Percentiles rank a stretch among this genome's conserved stretches.
Evolutionary conservation across 331 rosid species (phyloP).

Genomic region (Acacia pycnantha): DNA sequence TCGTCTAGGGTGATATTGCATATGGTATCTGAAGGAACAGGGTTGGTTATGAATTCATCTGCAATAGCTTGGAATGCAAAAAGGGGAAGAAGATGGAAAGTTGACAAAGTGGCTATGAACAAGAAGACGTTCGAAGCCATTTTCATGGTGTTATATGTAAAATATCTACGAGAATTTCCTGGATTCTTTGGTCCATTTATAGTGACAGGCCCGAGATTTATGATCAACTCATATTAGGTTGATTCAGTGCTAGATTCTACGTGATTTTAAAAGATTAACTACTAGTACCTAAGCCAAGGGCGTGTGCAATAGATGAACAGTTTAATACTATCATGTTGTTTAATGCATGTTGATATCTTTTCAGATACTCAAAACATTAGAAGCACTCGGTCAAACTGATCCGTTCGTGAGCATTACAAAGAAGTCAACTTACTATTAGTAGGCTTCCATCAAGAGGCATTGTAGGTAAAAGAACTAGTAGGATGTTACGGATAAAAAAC

Average conservation of each 20-base stretch:
- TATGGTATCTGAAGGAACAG: conserved; percentile 24
- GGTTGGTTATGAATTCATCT: conserved; percentile 13
- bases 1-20: conserved; percentile 38
- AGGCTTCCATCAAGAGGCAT: not conserved
- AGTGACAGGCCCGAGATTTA: not conserved
- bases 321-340: too few relatives aligned
- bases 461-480: not conserved
- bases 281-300: too few relatives aligned
- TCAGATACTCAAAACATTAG: too few relatives aligned
- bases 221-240: too few relatives aligned
- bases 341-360: too few relatives aligned
- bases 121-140: conserved; percentile 23
- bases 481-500: not conserved
- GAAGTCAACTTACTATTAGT: not conserved
- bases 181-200: not conserved
- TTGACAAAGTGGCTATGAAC: not conserved
- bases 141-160: not conserved
- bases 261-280: too few relatives aligned
- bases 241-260: too few relatives aligned
- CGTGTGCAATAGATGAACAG: too few relatives aligned
- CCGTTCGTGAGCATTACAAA: not conserved
- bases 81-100: conserved; percentile 12
- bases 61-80: conserved; percentile 16
- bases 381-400: not conserved
- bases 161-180: not conserved